Evolutionary conservation across 2,329 filamentous ascomycete genomes (phyloP), one percentile per base, ranked within the genome.

Genomic region (Moelleriella libera): DNA sequence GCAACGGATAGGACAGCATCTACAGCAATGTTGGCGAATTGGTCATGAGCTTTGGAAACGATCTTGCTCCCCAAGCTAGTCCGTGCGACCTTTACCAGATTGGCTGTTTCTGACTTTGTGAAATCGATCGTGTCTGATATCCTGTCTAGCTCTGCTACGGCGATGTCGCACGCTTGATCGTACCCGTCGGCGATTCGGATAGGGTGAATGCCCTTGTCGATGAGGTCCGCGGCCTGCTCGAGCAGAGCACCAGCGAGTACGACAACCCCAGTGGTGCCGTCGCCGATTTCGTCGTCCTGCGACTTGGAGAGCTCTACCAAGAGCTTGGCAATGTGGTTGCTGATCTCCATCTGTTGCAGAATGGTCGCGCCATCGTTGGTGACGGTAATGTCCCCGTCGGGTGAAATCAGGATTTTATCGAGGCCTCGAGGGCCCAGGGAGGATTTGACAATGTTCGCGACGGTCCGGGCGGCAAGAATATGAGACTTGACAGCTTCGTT

Each of bases 351-450:
- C 77, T 94, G 88, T 59, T 87, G 83, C 56, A 98, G 75, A 60
- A 98, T 98, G 43, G 92, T 98, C 48, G 94, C 94, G 60, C 92
- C 92, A 70, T 98, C 92, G 72, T 98, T 98, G 57, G 92, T 98
- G 52, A 98, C 88, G 52, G 92, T 98, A 66, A 98, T 98, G 68
- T 98, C 92, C 65, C 92, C 92, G 65, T 98, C 92, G 52, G 92
- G 86, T 46, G 92, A 98, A 60, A 98, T 98, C 58, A 98, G 79
- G 63, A 98, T 98, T 75, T 98, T 98, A 75, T 98, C 92, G 62
- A 98, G 82, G 53, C 92, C 92, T 57, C 92, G 85, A 47, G 92
- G 92, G 45, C 92, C 92, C 58, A 98, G 76, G 54, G 94, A 98
- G 51, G 88, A 92, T 75, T 94, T 96, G 69, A 98, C 88, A 58